Percentiles rank a stretch among this genome's conserved stretches.
phyloP scores from a whole-genome alignment of 371 early-diverging fungal species.

The Mortierella sp. region DNA sequence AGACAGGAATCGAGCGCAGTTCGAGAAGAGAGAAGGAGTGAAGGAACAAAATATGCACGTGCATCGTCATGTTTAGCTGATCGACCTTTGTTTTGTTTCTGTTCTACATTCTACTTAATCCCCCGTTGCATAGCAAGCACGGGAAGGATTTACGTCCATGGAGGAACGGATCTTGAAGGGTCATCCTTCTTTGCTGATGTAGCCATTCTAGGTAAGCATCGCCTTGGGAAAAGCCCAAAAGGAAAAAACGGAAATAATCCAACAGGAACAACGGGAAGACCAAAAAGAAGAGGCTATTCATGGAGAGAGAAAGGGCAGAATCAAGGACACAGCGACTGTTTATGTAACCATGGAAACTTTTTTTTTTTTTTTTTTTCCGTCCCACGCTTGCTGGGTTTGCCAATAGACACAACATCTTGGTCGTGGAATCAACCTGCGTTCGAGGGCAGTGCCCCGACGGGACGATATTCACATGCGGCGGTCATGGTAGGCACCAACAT shows the following conservation, averaged over 20 bases:
- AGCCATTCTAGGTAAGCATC: constrained; percentile 43
- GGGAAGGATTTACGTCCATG: constrained; percentile 47
- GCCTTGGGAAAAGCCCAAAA: neutral
- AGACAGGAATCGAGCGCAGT: neutral
- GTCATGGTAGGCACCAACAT: constrained; percentile 45
- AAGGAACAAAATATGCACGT: neutral
- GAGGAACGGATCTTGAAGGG: constrained; percentile 37
- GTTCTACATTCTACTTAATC: neutral
- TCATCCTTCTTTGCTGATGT: constrained; percentile 41
- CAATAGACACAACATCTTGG: constrained; percentile 49
- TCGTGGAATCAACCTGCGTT: constrained; percentile 46
- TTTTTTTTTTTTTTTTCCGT: neutral
- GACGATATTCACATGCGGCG: constrained; percentile 45
- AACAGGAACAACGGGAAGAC: too few species aligned
- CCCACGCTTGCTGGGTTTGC: neutral
- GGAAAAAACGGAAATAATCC: too few species aligned
- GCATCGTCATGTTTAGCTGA: neutral
- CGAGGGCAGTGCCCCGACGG: constrained; percentile 41
- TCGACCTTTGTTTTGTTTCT: constrained; percentile 10
- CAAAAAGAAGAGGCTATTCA: too few species aligned
- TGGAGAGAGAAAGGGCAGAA: too few species aligned
- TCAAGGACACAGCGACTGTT: too few species aligned
- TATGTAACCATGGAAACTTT: neutral
- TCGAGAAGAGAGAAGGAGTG: too few species aligned
- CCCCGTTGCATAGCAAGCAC: constrained; percentile 15